Evolutionary conservation across 2,329 filamentous ascomycete species (phyloP).

Genomic region (Chrysoporthe cubensis): DNA sequence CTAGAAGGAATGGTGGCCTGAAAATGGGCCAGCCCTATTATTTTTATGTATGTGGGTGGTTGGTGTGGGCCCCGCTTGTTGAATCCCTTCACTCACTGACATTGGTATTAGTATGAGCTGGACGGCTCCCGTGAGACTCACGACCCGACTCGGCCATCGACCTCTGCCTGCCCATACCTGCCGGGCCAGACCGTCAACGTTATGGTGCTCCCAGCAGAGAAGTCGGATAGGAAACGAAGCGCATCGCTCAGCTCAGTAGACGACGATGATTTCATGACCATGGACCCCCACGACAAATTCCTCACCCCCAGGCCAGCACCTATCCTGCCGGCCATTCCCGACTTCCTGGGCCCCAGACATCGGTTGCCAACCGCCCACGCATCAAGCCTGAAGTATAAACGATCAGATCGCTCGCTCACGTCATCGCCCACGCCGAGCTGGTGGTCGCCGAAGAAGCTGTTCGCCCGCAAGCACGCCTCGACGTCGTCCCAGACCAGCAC

Average conservation of each 20-base stretch:
- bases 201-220: slow-evolving; percentile 77
- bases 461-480: slow-evolving; percentile 47
- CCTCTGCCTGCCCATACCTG: slow-evolving; percentile 80
- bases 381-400: slow-evolving; percentile 39
- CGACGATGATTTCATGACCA: slow-evolving; percentile 67
- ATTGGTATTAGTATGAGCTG: slow-evolving; percentile 71
- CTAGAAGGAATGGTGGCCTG: slow-evolving; percentile 74
- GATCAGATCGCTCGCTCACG: slow-evolving; percentile 51
- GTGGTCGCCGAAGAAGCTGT: slow-evolving; percentile 51
- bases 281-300: slow-evolving; percentile 79
- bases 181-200: slow-evolving; percentile 89
- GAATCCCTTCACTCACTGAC: slow-evolving; percentile 37
- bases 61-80: slow-evolving; percentile 17
- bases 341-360: slow-evolving; percentile 39
- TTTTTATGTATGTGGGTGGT: slow-evolving; percentile 74
- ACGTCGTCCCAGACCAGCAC: slow-evolving; percentile 36
- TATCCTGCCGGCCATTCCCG: slow-evolving; percentile 53
- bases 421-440: slow-evolving; percentile 52
- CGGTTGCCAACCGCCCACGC: slow-evolving; percentile 40
- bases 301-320: slow-evolving; percentile 66
- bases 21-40: slow-evolving; percentile 95
- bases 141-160: slow-evolving; percentile 73
- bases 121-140: slow-evolving; percentile 78
- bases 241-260: slow-evolving; percentile 66
- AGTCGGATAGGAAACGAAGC: slow-evolving; percentile 61